These are phyloP conservation scores for Phytophthora pistaciae DNA, from an alignment of 352 stramenopile species.

Conservation along the genomic window DNA sequence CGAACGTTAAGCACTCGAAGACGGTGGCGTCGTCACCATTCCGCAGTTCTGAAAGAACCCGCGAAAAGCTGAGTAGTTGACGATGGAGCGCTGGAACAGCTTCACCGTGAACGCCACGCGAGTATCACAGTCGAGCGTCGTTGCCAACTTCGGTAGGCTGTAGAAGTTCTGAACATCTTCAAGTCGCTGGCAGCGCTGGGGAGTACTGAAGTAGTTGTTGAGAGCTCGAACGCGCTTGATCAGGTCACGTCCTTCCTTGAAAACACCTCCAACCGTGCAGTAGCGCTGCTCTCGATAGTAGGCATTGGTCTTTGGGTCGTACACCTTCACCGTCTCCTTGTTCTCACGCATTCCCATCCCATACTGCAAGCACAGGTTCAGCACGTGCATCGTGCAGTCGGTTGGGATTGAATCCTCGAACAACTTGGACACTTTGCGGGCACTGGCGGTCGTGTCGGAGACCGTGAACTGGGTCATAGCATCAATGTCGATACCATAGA, in stretches of 20 bases:
- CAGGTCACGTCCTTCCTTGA: not conserved
- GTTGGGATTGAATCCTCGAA: conserved; percentile 6
- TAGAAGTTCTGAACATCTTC: not conserved
- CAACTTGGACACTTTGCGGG: conserved; percentile 2
- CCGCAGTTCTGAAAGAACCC: conserved; percentile 5
- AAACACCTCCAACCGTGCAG: not conserved
- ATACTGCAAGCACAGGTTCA: conserved; percentile 2
- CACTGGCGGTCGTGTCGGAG: conserved; percentile 1
- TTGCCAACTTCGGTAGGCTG: not conserved
- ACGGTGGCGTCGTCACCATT: not conserved
- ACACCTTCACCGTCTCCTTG: not conserved
- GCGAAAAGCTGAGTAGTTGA: conserved; percentile 4
- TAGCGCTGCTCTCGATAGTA: not conserved
- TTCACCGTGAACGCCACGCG: conserved; percentile 15
- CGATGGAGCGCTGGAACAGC: not conserved
- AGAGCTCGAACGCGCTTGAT: not conserved
- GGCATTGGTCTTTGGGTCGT: not conserved
- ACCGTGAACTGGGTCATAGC: conserved; percentile 8
- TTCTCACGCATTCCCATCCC: conserved; percentile 6
- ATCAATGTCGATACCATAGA: conserved; percentile 4
- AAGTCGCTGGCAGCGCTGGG: conserved; percentile 12
- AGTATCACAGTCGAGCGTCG: conserved; percentile 14
- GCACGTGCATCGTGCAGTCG: conserved; percentile 7
- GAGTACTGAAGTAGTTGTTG: conserved; percentile 7
- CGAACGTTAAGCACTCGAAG: not conserved